These are phyloP conservation scores for Globisporangium okanoganense DNA, from an alignment of 352 stramenopile genomes.

Conservation along the genomic window DNA sequence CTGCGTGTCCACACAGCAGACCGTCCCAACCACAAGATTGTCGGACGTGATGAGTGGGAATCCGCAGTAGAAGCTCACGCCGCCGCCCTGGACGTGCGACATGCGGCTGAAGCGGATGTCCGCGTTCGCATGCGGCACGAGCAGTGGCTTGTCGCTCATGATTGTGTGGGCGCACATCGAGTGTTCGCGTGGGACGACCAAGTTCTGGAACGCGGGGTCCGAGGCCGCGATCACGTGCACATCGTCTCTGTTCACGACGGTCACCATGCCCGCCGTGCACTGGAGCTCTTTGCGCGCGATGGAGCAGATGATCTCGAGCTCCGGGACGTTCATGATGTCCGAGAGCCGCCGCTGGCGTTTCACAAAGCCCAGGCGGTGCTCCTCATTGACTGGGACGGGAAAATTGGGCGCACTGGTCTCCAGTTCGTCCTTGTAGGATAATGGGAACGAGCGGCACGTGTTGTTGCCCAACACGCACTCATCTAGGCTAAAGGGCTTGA, in stretches of 20 bases:
- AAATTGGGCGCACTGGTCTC: background rate
- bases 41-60: constrained; percentile 44
- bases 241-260: constrained; percentile 32
- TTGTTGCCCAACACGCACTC: constrained; percentile 23
- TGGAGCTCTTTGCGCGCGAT: constrained; percentile 45
- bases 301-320: constrained; percentile 63
- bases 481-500: constrained; percentile 8
- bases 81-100: constrained; percentile 27
- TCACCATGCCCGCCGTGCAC: constrained; percentile 45
- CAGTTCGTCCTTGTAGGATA: constrained; percentile 21
- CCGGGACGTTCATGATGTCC: constrained; percentile 40
- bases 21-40: constrained; percentile 35
- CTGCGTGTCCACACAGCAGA: constrained; percentile 50
- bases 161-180: constrained; percentile 56
- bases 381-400: constrained; percentile 41
- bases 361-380: constrained; percentile 31
- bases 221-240: constrained; percentile 47
- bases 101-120: constrained; percentile 56
- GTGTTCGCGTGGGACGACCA: constrained; percentile 37
- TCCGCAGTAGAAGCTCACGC: constrained; percentile 58
- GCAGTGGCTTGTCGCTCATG: constrained; percentile 47
- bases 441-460: constrained; percentile 31
- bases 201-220: constrained; percentile 23
- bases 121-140: constrained; percentile 49
- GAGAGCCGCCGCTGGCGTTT: constrained; percentile 25